Conservation (phyloP, 345 rosid genomes). For the Salix dunnii region DNA sequence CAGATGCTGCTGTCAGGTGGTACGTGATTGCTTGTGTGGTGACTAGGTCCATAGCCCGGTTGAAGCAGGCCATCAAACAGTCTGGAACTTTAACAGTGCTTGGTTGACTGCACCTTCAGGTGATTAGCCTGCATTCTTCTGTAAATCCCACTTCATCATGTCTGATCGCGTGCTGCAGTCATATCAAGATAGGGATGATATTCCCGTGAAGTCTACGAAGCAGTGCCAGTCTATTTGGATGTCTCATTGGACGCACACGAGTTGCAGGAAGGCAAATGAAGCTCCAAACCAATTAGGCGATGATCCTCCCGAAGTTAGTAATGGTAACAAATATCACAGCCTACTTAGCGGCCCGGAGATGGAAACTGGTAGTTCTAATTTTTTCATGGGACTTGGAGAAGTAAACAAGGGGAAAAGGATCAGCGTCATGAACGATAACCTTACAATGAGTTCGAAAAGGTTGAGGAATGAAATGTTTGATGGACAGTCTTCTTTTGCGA, state of each 20-base stretch:
- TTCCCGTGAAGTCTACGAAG: conserved; percentile 24
- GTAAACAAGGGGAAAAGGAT: conserved; percentile 21
- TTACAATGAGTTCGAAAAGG: conserved; percentile 13
- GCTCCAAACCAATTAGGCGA: conserved; percentile 10
- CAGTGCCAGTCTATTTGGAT: conserved; percentile 56
- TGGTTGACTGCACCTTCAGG: conserved; percentile 25
- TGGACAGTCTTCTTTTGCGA: conserved; percentile 25
- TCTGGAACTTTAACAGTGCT: conserved; percentile 6
- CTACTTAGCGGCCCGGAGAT: conserved; percentile 12
- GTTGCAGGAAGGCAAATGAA: conserved; percentile 19
- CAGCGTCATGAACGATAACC: conserved; percentile 23
- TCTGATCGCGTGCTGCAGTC: conserved; percentile 30
- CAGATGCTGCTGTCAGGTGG: too few relatives aligned
- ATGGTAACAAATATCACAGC: conserved; percentile 6
- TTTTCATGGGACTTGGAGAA: conserved; percentile 21
- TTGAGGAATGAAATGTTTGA: conserved; percentile 27
- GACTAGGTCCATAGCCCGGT: too few relatives aligned
- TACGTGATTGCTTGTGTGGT: too few relatives aligned
- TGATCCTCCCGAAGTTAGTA: conserved; percentile 15
- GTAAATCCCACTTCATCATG: conserved; percentile 26
- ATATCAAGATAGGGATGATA: conserved; percentile 22
- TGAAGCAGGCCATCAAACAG: too few relatives aligned
- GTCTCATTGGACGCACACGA: conserved; percentile 53
- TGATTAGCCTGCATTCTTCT: conserved; percentile 4
- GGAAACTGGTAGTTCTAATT: conserved; percentile 11